Conservation (phyloP, 345 rosid genomes). For the Cardiospermum halicacabum region DNA sequence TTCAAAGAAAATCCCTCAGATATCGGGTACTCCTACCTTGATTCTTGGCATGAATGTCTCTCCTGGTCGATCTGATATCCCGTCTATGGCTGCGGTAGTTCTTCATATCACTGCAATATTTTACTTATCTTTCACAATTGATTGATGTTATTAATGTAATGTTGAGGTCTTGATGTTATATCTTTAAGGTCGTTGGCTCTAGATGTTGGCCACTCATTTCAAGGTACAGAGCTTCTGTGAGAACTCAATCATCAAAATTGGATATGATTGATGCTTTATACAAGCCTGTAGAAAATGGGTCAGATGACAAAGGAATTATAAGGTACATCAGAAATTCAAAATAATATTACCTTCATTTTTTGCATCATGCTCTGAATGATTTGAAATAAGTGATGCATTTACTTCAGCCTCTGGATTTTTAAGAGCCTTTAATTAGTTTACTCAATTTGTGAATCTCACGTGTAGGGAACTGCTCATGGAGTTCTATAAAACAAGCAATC, state of each 20-base stretch:
- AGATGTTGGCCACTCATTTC: conserved; percentile 74
- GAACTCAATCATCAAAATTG: conserved; percentile 73
- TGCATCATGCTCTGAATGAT: not conserved
- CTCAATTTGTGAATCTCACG: conserved; percentile 11
- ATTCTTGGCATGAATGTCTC: conserved; percentile 98
- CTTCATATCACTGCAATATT: conserved; percentile 1
- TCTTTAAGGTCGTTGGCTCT: conserved; percentile 94
- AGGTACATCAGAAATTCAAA: conserved; percentile 37
- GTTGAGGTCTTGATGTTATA: conserved; percentile 12
- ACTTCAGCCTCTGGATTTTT: too few species aligned
- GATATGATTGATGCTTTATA: conserved; percentile 88
- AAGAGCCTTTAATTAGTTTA: too few species aligned
- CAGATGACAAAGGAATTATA: conserved; percentile 77
- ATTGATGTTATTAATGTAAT: not conserved
- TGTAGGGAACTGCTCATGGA: conserved; percentile 69
- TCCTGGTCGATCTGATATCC: conserved; percentile 69
- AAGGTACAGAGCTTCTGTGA: conserved; percentile 82
- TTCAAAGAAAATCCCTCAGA: conserved; percentile 45
- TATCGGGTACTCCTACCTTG: conserved; percentile 68
- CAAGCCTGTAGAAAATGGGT: conserved; percentile 53
- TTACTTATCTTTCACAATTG: not conserved
- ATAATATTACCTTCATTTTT: not conserved
- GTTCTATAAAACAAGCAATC: conserved; percentile 50
- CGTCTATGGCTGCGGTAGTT: conserved; percentile 80
- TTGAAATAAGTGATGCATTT: too few species aligned